Base-by-base conservation (phyloP, 306 rosid genomes). In the Pyrus pyrifolia region DNA sequence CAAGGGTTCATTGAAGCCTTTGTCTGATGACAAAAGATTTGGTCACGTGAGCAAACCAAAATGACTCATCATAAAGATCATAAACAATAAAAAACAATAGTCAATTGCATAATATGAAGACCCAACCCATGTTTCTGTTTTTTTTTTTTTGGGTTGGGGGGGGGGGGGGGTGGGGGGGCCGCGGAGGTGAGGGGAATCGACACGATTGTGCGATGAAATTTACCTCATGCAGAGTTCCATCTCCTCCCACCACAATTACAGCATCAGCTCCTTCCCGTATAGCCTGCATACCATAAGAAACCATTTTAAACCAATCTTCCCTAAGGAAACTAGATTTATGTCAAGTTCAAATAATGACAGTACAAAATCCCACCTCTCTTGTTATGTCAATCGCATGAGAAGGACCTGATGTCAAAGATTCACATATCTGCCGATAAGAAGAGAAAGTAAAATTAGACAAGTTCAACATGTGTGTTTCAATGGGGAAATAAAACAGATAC, bases 201-300 rank as follows among this genome's bases (percentile, higher is more conserved):
- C 2, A 14, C 10, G 9, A 18, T 53, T 23, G 18, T 33, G 19
- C 38, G 12, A 57, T 42, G 67, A 44, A 58, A 51, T 61, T 55
- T 19, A 57, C 97, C 99, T 95, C 99, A 77, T 95, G 97, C 80
- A 95, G 90, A 57, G 97, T 95, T 87, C 99, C 97, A 79, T 95
- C 97, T 72, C 99, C 99, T 82, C 99, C 99, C 76, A 95, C 99
- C 52, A 91, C 93, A 69, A 95, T 83, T 57, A 95, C 97, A 82
- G 97, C 92, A 70, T 90, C 93, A 35, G 92, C 96, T 58, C 99
- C 99, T 75, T 95, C 97, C 76, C 87, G 76, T 72, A 95, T 90
- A 76, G 97, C 97, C 99, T 92, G 83, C 70, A 82, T 17, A 64
- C 62, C 68, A 81, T 12, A 17, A 27, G 52, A 78, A 60, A 60